Conservation (phyloP, 1,284 basidiomycete genomes). For the Mycena sp. region DNA sequence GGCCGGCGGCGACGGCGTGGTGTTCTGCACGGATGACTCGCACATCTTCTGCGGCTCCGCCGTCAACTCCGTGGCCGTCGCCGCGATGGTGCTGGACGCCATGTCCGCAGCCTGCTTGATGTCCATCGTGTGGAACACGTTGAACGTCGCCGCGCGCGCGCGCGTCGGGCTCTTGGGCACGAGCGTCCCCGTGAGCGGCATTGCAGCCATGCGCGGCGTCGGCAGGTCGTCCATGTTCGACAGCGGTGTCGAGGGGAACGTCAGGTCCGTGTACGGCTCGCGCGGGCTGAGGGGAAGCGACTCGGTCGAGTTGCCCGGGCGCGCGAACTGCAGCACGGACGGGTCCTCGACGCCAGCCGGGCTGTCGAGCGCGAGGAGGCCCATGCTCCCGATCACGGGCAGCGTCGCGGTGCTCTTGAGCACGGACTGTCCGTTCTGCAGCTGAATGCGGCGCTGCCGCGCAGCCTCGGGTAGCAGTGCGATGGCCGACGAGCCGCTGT, state of each 20-base stretch:
- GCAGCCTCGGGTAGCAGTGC: conserved; percentile 18
- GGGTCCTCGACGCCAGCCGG: conserved; percentile 55
- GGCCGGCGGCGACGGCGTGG: too few relatives aligned
- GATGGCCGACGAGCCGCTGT: conserved; percentile 38
- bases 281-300: conserved; percentile 56
- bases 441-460: conserved; percentile 27
- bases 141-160: conserved; percentile 28
- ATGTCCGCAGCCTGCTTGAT: conserved; percentile 12
- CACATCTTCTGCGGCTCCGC: not conserved
- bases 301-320: conserved; percentile 76
- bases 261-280: conserved; percentile 21
- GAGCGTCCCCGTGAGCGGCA: conserved; percentile 10
- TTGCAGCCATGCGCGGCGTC: conserved; percentile 22
- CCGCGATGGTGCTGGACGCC: not conserved
- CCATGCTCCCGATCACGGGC: conserved; percentile 39
- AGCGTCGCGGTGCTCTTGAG: conserved; percentile 48
- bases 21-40: not conserved
- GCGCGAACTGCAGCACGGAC: conserved; percentile 74
- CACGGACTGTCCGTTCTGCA: conserved; percentile 32
- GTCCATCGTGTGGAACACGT: conserved; percentile 21
- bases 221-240: conserved; percentile 23
- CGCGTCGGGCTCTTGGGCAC: conserved; percentile 25
- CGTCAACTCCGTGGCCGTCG: not conserved
- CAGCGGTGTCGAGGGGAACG: conserved; percentile 3
- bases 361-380: conserved; percentile 44